Base-by-base conservation (phyloP, 1,284 basidiomycete genomes). In the Ceratobasidium theobromae region DNA sequence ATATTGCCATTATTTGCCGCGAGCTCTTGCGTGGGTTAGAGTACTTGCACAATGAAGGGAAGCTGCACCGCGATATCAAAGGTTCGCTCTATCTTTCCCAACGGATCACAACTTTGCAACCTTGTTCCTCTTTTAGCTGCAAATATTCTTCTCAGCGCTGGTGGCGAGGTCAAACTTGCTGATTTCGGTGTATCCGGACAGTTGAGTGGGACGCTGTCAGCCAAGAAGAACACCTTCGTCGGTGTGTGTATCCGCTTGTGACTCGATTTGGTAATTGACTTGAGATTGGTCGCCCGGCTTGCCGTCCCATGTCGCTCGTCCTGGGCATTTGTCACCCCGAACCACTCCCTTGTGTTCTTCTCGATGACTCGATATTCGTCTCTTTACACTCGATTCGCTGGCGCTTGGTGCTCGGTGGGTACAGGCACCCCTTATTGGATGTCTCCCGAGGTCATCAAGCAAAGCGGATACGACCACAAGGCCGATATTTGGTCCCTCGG, bases 161-260 rank as follows among this genome's bases (percentile, higher is more conserved):
- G 87, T 48, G 96, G 96, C n/a, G 94, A 98, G 72, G 94, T 99
- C 74, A 99, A 99, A 76, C 82, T 99, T 28, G 96, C 97, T 65
- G 96, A 99, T 76, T 99, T 99, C 75, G 96, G 96, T 74, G 96
- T 99, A 2, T 97, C 95, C 1, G 96, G 96, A n/a, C 97, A 99
- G 75, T 83, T 99, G 25, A 98, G 95, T 43, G 92, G 93, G 2
- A 97, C 94, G 0, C 82, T 97, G 38, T 91, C 90, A 66, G 94
- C 94, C n/a, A 97, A 97, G 86, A 98, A 98, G 84, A 98, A 98
- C 73, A 98, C 95, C 0, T 98, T 98, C 75, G 95, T 98, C 55
- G 93, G 96, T 62, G 40, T 33, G 57, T 41, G 23, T 2, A n/a
- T 18, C 25, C 33, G 23, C 53, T 40, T 4, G 11, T 33, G 21